A percentile compares a stretch with the other conserved stretches of the same genome.
Conservation (phyloP, 2,329 filamentous ascomycete genomes). For the Diaporthe ilicicola region DNA sequence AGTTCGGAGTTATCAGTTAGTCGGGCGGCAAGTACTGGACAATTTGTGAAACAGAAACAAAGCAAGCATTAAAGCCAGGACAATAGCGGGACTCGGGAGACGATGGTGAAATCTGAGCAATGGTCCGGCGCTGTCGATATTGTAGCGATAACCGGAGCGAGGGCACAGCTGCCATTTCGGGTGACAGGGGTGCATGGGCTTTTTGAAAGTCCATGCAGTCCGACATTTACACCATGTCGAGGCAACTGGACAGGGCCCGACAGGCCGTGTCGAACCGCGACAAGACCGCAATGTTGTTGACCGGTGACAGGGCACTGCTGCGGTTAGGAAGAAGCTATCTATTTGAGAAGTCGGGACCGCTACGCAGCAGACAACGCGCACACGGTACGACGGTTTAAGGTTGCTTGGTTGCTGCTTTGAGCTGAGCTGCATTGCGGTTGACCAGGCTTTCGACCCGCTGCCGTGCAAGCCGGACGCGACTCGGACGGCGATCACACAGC, state of each 20-base stretch:
- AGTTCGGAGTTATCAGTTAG: constrained; percentile 1
- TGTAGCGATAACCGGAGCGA: constrained; percentile 21
- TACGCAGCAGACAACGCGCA: neutral
- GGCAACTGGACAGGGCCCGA: neutral
- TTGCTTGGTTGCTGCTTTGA: constrained; percentile 10
- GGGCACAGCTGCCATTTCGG: neutral
- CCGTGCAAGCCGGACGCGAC: constrained; percentile 5
- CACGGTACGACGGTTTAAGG: neutral
- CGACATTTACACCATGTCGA: neutral
- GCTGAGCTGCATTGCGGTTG: neutral
- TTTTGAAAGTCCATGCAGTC: neutral
- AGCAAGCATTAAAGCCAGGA: constrained; percentile 16
- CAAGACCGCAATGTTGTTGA: constrained; percentile 3
- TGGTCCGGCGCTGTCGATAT: neutral
- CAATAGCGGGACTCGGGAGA: constrained; percentile 4
- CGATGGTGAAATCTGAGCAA: constrained; percentile 5
- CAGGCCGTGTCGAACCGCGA: constrained; percentile 4
- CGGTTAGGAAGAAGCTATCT: neutral
- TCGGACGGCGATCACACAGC: constrained; percentile 17
- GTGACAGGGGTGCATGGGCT: neutral
- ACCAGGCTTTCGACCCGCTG: neutral
- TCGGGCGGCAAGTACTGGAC: neutral
- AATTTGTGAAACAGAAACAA: constrained; percentile 2
- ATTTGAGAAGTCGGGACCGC: constrained; percentile 11
- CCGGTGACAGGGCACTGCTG: constrained; percentile 1